These are phyloP conservation scores for Pyrus hybrid DNA, from an alignment of 331 rosid species.

Conservation along the genomic window DNA sequence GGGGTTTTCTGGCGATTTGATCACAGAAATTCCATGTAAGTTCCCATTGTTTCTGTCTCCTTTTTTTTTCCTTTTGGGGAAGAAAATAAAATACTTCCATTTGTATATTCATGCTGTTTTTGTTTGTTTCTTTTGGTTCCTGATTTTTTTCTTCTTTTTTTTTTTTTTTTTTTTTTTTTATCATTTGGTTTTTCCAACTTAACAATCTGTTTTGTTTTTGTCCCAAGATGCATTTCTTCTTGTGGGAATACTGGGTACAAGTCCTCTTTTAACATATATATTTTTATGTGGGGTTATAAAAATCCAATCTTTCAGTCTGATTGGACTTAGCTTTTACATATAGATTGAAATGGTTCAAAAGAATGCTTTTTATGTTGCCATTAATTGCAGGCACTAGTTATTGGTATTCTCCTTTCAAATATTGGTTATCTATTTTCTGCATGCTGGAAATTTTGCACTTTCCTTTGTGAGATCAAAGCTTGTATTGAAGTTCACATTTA, in stretches of 20 bases:
- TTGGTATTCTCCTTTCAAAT: neutral
- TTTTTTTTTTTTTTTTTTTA: neutral
- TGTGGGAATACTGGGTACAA: neutral
- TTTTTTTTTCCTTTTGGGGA: neutral
- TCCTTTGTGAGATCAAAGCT: neutral
- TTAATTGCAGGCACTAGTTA: neutral
- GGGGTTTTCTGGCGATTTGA: slow-evolving; percentile 76
- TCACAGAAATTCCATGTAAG: slow-evolving; percentile 58
- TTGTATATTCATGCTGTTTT: neutral
- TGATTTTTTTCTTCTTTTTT: neutral
- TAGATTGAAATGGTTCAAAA: neutral
- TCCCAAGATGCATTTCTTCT: slow-evolving; percentile 3
- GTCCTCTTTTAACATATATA: neutral
- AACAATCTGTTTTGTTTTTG: neutral
- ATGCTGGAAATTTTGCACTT: neutral
- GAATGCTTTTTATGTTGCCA: neutral
- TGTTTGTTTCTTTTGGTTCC: neutral
- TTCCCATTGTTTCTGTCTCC: neutral
- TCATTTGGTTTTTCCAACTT: neutral
- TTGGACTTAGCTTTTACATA: neutral
- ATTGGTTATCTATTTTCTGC: neutral
- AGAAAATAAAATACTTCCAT: neutral
- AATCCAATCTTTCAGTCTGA: neutral
- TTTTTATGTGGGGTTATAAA: neutral
- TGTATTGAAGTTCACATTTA: neutral